Percentiles rank a stretch among this genome's conserved stretches.
phyloP scores from a whole-genome alignment of 352 stramenopile genomes.

The Pilasporangium apinafurcum region DNA sequence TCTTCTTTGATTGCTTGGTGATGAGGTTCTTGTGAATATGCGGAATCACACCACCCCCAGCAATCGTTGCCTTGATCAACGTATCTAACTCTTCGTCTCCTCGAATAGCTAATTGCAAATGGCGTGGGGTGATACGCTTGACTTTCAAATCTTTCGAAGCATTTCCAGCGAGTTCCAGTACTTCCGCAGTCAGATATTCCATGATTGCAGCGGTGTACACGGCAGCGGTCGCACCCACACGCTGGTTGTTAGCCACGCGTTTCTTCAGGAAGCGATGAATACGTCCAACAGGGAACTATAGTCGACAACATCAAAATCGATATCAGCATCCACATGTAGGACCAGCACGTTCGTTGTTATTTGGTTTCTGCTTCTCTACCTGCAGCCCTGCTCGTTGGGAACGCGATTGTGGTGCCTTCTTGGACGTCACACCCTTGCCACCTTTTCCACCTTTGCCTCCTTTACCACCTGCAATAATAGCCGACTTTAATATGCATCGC shows the following conservation, averaged over 20 bases:
- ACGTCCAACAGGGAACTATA: conserved; percentile 98
- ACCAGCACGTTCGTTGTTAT: no score
- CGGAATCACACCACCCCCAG: conserved; percentile 99
- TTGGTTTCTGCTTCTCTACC: no score
- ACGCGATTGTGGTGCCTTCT: conserved; percentile 98
- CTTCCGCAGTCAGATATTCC: conserved; percentile 99
- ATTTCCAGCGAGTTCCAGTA: conserved; percentile 98
- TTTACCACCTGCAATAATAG: conserved; percentile 91
- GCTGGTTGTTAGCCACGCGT: conserved; percentile 97
- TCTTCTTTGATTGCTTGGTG: conserved; percentile 95
- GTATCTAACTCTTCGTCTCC: conserved; percentile 99
- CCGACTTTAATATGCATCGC: conserved; percentile 49
- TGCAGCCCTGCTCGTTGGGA: conserved; percentile 97
- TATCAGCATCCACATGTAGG: no score
- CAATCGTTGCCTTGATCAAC: conserved; percentile 99
- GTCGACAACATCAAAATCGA: conserved; percentile 2
- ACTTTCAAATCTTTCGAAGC: conserved; percentile 97
- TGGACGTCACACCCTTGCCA: conserved; percentile 97
- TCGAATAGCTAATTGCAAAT: conserved; percentile 99
- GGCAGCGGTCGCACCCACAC: conserved; percentile 98
- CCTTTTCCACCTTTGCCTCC: conserved; percentile 98
- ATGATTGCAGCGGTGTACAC: conserved; percentile 99
- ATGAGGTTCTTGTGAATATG: conserved; percentile 99
- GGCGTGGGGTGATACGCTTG: conserved; percentile 98
- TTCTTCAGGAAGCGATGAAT: conserved; percentile 99